Base-by-base conservation (phyloP, 164 flowering plant species). In the Euptelea pleiosperma region DNA sequence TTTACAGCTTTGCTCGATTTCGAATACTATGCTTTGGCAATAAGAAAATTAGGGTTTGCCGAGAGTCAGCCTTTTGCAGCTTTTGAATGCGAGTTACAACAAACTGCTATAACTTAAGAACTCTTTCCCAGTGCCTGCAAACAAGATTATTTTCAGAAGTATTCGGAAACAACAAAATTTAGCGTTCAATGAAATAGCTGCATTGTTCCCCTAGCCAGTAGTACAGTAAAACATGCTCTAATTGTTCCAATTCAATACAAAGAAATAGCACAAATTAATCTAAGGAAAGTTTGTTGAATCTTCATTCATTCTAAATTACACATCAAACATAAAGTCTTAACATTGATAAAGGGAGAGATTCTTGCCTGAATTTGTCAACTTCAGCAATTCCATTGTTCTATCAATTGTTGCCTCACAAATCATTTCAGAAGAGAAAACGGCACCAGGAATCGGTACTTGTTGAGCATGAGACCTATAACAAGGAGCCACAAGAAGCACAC, bases 341-440 rank as follows among this genome's bases (percentile, higher is more conserved):
- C 7, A 33, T n/a, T n/a, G 29, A 31, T 26, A 12, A 2, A 45
- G 50, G 40, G 58, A 61, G 25, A 61, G 48, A 57, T 21, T 22
- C 46, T 78, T 78, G 67, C 99, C 99, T 79, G 99, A 77, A 73
- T 85, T 85, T 62, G 96, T 82, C 61, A 85, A 61, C 68, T 80
- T 90, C 70, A 87, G 58, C 11, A 93, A 80, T 51, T 93, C 97
- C 60, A 84, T 71, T 53, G 80, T 85, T 69, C 99, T 78, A 61
- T 88, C 97, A 70, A 88, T 82, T 14, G 85, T 74, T 58, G 96
- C 97, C 78, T 94, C 99, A 65, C 84, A 73, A 60, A 94, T 81
- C 99, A 94, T 94, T 59, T 91, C 97, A 58, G 88, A 76, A 55
- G 92, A 85, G 64, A 93, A 90, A 60, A 94, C 97, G 61, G 96